Percentiles rank a stretch among this genome's conserved stretches.
These are phyloP conservation scores for Lasiosphaeria miniovina DNA, from an alignment of 495 filamentous ascomycete genomes.

Conservation along the genomic window DNA sequence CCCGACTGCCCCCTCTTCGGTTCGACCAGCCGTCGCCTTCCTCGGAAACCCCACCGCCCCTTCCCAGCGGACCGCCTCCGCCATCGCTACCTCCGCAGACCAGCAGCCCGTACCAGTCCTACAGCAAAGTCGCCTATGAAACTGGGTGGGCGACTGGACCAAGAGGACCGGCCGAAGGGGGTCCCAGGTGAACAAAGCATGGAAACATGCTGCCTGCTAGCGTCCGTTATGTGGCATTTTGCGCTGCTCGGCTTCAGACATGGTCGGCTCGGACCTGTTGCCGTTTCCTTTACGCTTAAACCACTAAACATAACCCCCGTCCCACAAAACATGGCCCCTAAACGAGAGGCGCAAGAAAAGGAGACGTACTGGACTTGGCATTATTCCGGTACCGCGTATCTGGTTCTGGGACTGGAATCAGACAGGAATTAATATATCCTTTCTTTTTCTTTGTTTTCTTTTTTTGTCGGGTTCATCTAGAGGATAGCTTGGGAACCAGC, in stretches of 20 bases:
- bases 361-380: not conserved
- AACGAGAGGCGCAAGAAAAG: not conserved
- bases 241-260: not conserved
- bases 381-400: not conserved
- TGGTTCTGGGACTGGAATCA: conserved; percentile 1
- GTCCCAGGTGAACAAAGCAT: conserved; percentile 18
- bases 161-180: conserved; percentile 28
- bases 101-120: conserved; percentile 24
- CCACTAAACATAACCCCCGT: not conserved
- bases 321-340: not conserved
- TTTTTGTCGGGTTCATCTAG: conserved; percentile 14
- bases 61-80: conserved; percentile 24
- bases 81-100: conserved; percentile 26
- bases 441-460: conserved; percentile 18
- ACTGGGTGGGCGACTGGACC: conserved; percentile 45
- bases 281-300: not conserved
- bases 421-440: conserved; percentile 1
- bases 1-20: conserved; percentile 44
- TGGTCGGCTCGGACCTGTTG: not conserved
- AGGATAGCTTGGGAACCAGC: conserved; percentile 25
- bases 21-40: conserved; percentile 35
- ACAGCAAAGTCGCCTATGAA: conserved; percentile 37
- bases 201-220: conserved; percentile 1
- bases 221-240: not conserved
- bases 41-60: conserved; percentile 27